Evolutionary conservation across 176 grass and related monocot species (phyloP).

Genomic region (Otatea glauca): DNA sequence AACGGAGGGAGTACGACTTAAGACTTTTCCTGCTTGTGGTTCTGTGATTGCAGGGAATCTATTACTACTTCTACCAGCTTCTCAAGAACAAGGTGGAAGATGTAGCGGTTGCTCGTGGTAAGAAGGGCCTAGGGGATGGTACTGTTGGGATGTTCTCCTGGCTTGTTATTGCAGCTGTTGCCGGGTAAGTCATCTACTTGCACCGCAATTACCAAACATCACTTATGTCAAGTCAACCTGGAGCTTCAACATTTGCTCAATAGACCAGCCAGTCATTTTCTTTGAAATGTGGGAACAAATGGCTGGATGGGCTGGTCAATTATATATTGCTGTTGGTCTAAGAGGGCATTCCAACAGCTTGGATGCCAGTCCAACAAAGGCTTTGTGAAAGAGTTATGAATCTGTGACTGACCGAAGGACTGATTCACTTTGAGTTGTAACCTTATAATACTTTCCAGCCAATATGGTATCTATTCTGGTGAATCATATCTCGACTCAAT

Average conservation of each 20-base stretch:
- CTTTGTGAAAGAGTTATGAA: not conserved
- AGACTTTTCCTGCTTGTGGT: not conserved
- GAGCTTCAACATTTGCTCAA: not conserved
- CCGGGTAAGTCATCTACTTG: slow-evolving; percentile 59
- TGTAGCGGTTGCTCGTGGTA: slow-evolving; percentile 58
- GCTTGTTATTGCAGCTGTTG: slow-evolving; percentile 93
- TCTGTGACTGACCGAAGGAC: slow-evolving; percentile 1
- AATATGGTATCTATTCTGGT: not conserved
- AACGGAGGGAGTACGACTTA: not conserved
- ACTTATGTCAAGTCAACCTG: slow-evolving; percentile 21
- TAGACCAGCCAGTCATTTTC: not conserved
- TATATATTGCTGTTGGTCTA: slow-evolving; percentile 4
- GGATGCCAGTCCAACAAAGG: slow-evolving; percentile 1
- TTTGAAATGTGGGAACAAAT: not conserved
- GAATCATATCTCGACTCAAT: slow-evolving; percentile 14
- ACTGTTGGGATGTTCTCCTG: slow-evolving; percentile 95
- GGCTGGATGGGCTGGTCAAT: not conserved
- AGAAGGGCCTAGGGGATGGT: slow-evolving; percentile 83
- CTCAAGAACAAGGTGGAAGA: slow-evolving; percentile 92
- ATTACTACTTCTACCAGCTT: slow-evolving; percentile 98
- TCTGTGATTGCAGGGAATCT: slow-evolving; percentile 72
- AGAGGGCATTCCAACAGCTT: not conserved
- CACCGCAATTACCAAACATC: not conserved
- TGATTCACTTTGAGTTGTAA: slow-evolving; percentile 16
- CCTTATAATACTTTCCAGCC: slow-evolving; percentile 16